These are phyloP conservation scores for Eucalyptus erythrocorys DNA, from an alignment of 345 rosid genomes.

Conservation along the genomic window DNA sequence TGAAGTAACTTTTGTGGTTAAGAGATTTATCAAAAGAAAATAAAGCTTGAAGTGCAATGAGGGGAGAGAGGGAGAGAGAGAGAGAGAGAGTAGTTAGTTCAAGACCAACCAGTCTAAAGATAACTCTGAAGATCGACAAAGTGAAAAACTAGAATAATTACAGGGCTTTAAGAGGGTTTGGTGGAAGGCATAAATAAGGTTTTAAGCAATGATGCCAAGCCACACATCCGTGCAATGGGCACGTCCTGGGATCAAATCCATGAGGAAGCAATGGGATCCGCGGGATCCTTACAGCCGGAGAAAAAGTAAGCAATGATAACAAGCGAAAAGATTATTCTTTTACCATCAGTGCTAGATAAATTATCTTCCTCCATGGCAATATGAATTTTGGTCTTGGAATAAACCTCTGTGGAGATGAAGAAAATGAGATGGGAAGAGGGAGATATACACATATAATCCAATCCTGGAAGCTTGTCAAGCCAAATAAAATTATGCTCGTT, in stretches of 20 bases:
- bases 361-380: background rate
- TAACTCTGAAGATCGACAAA: background rate
- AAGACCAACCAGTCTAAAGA: background rate
- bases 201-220: slow-evolving; percentile 6
- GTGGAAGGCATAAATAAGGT: slow-evolving; percentile 14
- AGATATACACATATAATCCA: background rate
- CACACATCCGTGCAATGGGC: background rate
- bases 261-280: background rate
- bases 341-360: background rate
- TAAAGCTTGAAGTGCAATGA: background rate
- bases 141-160: background rate
- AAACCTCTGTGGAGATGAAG: background rate
- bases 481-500: background rate
- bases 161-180: slow-evolving; percentile 2
- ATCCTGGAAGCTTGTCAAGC: background rate
- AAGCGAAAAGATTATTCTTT: background rate
- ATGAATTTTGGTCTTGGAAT: background rate
- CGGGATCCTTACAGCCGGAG: background rate
- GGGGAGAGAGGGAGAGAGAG: background rate
- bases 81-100: background rate
- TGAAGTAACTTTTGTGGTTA: background rate
- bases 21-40: background rate
- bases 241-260: background rate
- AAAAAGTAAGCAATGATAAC: background rate
- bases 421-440: background rate